phyloP scores from a whole-genome alignment of 352 stramenopile species.

The Phytophthora pisi region DNA sequence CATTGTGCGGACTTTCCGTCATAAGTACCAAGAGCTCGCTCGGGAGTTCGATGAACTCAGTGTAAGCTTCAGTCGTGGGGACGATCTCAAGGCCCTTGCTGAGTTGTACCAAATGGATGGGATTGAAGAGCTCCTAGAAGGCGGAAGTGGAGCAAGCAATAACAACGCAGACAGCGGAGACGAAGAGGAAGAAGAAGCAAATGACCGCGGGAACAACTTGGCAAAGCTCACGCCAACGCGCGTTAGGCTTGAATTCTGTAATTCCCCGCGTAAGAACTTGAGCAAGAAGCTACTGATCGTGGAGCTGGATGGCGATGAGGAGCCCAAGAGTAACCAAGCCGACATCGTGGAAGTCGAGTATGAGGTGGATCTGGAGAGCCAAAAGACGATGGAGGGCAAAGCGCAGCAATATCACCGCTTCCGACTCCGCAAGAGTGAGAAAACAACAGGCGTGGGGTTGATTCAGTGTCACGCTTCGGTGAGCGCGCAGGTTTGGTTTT shows the following conservation, averaged over 20 bases:
- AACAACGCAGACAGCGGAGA: conserved; percentile 6
- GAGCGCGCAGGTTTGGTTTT: conserved; percentile 46
- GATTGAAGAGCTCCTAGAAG: conserved; percentile 77
- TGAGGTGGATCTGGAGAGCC: conserved; percentile 44
- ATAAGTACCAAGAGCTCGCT: conserved; percentile 47
- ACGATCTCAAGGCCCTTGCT: conserved; percentile 70
- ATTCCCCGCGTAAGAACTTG: too few species aligned
- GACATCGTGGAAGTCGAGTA: conserved; percentile 44
- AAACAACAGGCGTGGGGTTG: background rate
- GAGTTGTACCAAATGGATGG: conserved; percentile 85
- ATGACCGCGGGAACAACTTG: conserved; percentile 12
- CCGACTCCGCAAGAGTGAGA: conserved; percentile 28
- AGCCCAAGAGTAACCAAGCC: conserved; percentile 7
- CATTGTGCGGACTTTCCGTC: conserved; percentile 52
- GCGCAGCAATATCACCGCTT: conserved; percentile 70
- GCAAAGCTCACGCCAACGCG: conserved; percentile 21
- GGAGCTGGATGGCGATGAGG: conserved; percentile 53
- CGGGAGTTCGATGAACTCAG: conserved; percentile 55
- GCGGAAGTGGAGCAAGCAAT: conserved; percentile 6
- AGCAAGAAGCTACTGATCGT: conserved; percentile 72
- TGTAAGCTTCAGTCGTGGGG: conserved; percentile 44
- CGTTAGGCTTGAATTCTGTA: conserved; percentile 61
- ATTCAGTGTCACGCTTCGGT: conserved; percentile 47
- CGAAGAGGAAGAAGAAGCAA: conserved; percentile 11
- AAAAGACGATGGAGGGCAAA: conserved; percentile 63